Evolutionary conservation across 106 monocot species (phyloP), one percentile per base, ranked within the genome.

Genomic region (Platanthera zijinensis): DNA sequence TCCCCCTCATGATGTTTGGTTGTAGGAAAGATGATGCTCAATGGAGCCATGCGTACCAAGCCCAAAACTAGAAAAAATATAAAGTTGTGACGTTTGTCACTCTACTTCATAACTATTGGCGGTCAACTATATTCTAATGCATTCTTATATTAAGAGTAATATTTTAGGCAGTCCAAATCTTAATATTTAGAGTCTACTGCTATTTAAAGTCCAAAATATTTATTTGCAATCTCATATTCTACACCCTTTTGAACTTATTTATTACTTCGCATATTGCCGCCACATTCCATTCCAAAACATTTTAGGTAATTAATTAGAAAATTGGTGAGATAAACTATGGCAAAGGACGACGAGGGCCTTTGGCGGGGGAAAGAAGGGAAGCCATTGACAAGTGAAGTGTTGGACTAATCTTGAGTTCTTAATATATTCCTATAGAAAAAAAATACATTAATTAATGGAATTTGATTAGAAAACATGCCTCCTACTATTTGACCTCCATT

Each of bases 331-430:
- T 0, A 25, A 63, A 76, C 92, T 93, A 85, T 97, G 94, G 85
- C 97, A 97, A 32, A 97, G 94, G 81, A 97, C 94, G 80, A 97
- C 88, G 22, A 97, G 94, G 11, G 91, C 94, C 62, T 91, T 94
- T 28, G 85, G 78, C 15, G 86, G 72, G 68, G 94, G 83, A 61
- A 83, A 76, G 12, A 52, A 5, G 9, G 97, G 97, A 5, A 91
- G 46, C 97, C 97, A 97, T 82, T 88, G 86, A 49, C 94, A 97
- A 19, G 97, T 92, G 83, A 97, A 97, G 74, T 94, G 89, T 59
- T 80, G 80, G 25, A 91, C 89, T 0, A 94, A 94, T 88, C 94
- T 91, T 21, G 84, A 77, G 76, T 85, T 97, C 83, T 74, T 87
- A n/a, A 91, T 81, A 54, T 82, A 94, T 47, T 89, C 93, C 97